Percentiles rank a stretch among this genome's conserved stretches.
phyloP scores from a whole-genome alignment of 768 basidiomycete species.

The Tulasnella sp. region DNA sequence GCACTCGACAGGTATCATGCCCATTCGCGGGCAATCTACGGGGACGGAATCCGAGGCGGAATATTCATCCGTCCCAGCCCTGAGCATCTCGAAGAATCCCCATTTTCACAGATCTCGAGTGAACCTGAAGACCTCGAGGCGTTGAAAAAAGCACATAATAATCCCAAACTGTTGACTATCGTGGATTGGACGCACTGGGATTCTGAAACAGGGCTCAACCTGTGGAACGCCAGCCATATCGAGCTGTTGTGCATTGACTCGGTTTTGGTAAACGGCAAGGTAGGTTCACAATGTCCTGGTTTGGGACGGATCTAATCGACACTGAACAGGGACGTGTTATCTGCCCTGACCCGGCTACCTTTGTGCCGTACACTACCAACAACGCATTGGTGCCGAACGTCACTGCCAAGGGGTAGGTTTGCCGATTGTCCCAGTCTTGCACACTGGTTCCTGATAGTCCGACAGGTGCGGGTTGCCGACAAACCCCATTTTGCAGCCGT shows the following conservation, averaged over 20 bases:
- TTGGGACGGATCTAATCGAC: background rate
- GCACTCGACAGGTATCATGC: background rate
- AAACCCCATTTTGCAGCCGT: background rate
- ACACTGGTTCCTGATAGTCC: background rate
- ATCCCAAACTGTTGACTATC: background rate
- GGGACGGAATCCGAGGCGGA: constrained; percentile 2
- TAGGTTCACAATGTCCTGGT: background rate
- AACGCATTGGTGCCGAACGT: background rate
- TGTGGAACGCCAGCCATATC: background rate
- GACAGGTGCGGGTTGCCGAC: background rate
- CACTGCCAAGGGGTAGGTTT: constrained; percentile 4
- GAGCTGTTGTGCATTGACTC: constrained; percentile 10
- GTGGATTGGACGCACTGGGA: constrained; percentile 6
- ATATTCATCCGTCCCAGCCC: background rate
- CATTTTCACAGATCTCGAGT: background rate
- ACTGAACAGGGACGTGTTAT: background rate
- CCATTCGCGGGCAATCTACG: constrained; percentile 6
- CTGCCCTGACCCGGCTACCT: background rate
- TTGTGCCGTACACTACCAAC: background rate
- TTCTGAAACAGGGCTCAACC: background rate
- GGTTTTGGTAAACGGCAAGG: constrained; percentile 7
- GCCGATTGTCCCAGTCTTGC: background rate
- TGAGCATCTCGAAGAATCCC: background rate
- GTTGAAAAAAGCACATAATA: background rate
- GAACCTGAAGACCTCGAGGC: background rate